These are phyloP conservation scores for Chalciporus piperatus DNA, from an alignment of 768 basidiomycete species.

Conservation along the genomic window DNA sequence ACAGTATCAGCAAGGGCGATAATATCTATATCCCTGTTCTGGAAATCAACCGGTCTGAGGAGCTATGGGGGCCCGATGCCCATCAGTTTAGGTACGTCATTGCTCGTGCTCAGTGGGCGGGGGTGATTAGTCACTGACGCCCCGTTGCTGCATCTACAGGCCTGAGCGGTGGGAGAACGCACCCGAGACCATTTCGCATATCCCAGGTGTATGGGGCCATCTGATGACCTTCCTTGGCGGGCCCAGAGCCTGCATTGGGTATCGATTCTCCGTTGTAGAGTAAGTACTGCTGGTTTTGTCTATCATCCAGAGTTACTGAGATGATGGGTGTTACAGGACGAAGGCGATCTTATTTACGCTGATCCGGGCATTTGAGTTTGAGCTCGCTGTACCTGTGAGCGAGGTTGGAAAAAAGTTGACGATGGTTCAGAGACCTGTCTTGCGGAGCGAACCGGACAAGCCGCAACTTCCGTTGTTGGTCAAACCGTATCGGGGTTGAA, in stretches of 20 bases:
- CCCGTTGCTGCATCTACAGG: slow-evolving; percentile 28
- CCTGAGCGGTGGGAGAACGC: slow-evolving; percentile 61
- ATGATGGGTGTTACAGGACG: slow-evolving; percentile 23
- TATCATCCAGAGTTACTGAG: not conserved
- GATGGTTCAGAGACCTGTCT: slow-evolving; percentile 44
- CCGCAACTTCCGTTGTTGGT: slow-evolving; percentile 43
- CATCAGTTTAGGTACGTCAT: slow-evolving; percentile 52
- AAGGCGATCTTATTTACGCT: slow-evolving; percentile 49
- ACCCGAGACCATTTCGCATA: slow-evolving; percentile 40
- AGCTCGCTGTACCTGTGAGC: slow-evolving; percentile 46
- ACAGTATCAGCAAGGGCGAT: slow-evolving; percentile 45
- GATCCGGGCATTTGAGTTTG: slow-evolving; percentile 49
- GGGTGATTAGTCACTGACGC: not conserved
- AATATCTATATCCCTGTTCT: slow-evolving; percentile 50
- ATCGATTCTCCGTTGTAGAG: slow-evolving; percentile 61
- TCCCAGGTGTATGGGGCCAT: slow-evolving; percentile 64
- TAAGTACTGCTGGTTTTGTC: slow-evolving; percentile 27
- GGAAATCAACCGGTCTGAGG: slow-evolving; percentile 48
- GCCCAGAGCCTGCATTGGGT: slow-evolving; percentile 64
- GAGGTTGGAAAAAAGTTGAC: slow-evolving; percentile 32
- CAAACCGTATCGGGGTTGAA: not conserved
- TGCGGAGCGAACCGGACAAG: slow-evolving; percentile 38
- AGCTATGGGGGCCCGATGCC: slow-evolving; percentile 64
- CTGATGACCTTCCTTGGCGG: slow-evolving; percentile 63
- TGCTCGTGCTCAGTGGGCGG: not conserved